Percentiles rank a stretch among this genome's conserved stretches.
Conservation (phyloP, 2,329 filamentous ascomycete genomes). For the Alternaria incomplexa region DNA sequence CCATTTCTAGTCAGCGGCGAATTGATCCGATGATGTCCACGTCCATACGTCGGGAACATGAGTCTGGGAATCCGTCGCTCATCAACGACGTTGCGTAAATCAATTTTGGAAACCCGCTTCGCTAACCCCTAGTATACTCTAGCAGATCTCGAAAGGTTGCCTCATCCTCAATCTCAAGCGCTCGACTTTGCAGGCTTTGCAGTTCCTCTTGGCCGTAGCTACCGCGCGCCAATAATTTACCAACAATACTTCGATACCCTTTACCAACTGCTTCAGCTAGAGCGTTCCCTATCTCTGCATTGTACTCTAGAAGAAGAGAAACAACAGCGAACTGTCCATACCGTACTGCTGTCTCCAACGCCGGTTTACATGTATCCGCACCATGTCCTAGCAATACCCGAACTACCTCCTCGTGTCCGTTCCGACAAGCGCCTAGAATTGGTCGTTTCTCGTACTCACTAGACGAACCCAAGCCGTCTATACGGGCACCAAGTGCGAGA, state of each 20-base stretch:
- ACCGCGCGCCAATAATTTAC: neutral
- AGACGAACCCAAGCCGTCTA: neutral
- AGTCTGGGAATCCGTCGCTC: neutral
- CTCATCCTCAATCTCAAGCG: neutral
- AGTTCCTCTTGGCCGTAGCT: neutral
- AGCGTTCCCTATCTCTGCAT: neutral
- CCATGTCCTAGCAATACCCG: neutral
- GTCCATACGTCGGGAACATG: neutral
- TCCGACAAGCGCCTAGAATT: neutral
- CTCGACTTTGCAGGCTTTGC: neutral
- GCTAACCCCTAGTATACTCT: neutral
- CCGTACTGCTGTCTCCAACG: neutral
- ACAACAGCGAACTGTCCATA: neutral
- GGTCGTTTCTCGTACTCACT: neutral
- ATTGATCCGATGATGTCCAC: neutral
- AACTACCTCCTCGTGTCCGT: neutral
- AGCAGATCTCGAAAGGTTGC: neutral
- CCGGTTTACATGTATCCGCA: neutral
- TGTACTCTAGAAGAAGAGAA: neutral
- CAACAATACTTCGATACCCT: neutral
- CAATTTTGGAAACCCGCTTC: neutral
- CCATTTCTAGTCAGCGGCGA: neutral
- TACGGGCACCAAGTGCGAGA: neutral
- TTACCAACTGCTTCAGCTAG: neutral
- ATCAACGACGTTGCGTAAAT: neutral